These are phyloP conservation scores for Rhodotorula sp. DNA, from an alignment of 1,284 basidiomycete genomes.

Conservation along the genomic window DNA sequence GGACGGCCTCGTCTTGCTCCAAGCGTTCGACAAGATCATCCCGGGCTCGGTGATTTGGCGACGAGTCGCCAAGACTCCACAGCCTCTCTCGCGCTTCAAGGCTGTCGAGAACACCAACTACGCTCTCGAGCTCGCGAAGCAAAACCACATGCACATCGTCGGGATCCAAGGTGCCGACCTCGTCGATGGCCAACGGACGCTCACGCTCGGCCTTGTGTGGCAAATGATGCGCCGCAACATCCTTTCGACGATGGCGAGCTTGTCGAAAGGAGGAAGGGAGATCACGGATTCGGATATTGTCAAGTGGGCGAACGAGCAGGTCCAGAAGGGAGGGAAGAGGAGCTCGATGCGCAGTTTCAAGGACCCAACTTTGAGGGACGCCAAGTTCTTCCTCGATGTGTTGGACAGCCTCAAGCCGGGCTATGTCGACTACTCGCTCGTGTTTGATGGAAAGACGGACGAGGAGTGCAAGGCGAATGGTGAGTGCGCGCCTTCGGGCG, in stretches of 20 bases:
- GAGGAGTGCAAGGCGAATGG: constrained; percentile 92
- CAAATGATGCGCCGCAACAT: constrained; percentile 93
- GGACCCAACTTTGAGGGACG: constrained; percentile 85
- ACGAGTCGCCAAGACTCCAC: constrained; percentile 83
- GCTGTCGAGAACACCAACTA: constrained; percentile 99
- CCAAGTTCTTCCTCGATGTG: constrained; percentile 89
- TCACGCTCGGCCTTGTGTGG: constrained; percentile 95
- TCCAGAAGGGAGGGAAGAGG: constrained; percentile 68
- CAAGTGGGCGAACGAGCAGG: constrained; percentile 90
- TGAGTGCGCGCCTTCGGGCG: constrained; percentile 54
- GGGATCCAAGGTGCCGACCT: constrained; percentile 98
- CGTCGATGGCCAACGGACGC: constrained; percentile 83
- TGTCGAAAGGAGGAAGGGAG: constrained; percentile 72
- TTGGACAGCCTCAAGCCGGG: constrained; percentile 88
- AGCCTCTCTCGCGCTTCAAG: constrained; percentile 90
- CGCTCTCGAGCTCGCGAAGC: constrained; percentile 84
- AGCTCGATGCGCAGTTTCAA: constrained; percentile 83
- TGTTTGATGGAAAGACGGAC: constrained; percentile 68
- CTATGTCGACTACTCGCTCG: constrained; percentile 86
- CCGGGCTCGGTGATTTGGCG: constrained; percentile 93
- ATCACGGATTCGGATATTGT: constrained; percentile 92
- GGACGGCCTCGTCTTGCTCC: constrained; percentile 82
- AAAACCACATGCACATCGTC: constrained; percentile 91
- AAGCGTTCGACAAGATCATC: constrained; percentile 93
- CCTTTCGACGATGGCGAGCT: constrained; percentile 78